Percentiles rank a stretch among this genome's conserved stretches.
Conservation (phyloP, 768 basidiomycete species). For the Podaxis mareebaensis region DNA sequence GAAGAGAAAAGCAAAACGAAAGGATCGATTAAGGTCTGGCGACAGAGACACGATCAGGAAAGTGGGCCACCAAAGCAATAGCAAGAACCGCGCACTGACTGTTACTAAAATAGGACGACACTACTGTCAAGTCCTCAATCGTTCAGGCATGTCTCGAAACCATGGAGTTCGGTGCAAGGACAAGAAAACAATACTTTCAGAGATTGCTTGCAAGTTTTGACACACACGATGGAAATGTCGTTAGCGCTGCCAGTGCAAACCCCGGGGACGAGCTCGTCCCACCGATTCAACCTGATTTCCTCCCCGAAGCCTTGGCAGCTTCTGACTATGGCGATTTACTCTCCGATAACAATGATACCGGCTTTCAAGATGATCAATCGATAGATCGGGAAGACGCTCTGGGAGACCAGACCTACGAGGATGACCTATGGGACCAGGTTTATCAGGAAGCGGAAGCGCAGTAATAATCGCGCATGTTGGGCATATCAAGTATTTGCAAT, state of each 20-base stretch:
- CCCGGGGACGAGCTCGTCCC: background rate
- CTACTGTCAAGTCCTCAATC: constrained; percentile 34
- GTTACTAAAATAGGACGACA: background rate
- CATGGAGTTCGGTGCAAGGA: constrained; percentile 36
- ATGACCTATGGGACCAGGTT: constrained; percentile 35
- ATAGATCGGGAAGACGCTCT: constrained; percentile 38
- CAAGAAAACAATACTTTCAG: constrained; percentile 42
- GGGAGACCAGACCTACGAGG: constrained; percentile 36
- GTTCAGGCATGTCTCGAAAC: constrained; percentile 51
- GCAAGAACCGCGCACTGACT: background rate
- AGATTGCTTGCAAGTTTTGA: constrained; percentile 23
- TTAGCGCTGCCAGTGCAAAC: background rate
- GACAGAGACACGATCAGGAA: constrained; percentile 40
- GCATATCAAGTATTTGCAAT: too few relatives aligned
- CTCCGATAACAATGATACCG: constrained; percentile 21
- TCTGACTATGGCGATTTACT: constrained; percentile 24
- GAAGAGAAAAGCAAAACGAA: constrained; percentile 62
- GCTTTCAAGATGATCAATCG: constrained; percentile 43
- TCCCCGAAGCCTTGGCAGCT: constrained; percentile 17
- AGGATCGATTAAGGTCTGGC: constrained; percentile 62
- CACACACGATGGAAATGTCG: background rate
- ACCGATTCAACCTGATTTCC: background rate
- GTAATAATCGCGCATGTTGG: background rate
- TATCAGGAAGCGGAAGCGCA: background rate
- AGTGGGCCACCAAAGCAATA: constrained; percentile 1